Percentiles rank a stretch among this genome's conserved stretches.
Evolutionary conservation across 345 rosid genomes (phyloP).

Genomic region (Dipteronia sinensis): DNA sequence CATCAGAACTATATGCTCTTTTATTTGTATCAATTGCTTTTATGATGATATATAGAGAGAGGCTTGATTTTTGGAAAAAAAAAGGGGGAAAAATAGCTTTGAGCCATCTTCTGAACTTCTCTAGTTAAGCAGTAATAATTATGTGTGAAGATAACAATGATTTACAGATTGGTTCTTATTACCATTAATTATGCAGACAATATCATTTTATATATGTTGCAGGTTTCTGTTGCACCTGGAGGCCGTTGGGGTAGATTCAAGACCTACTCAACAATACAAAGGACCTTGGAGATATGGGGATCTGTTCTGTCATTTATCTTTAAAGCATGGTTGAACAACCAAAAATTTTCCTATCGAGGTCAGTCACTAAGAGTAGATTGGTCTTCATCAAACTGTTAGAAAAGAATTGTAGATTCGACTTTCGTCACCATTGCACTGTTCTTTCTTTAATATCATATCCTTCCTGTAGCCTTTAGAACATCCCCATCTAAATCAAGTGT

Average conservation of each 20-base stretch:
- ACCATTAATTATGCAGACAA: not conserved
- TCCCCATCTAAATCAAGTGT: not conserved
- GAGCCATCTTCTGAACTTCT: not conserved
- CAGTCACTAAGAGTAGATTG: slow-evolving; percentile 12
- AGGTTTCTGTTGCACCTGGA: slow-evolving; percentile 97
- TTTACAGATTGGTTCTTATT: not conserved
- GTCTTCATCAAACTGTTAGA: not conserved
- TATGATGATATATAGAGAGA: not conserved
- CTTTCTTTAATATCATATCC: not conserved
- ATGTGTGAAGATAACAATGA: not conserved
- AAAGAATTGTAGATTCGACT: not conserved
- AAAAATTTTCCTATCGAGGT: slow-evolving; percentile 91
- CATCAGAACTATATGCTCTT: not conserved
- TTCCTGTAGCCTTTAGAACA: not conserved
- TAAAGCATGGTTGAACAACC: slow-evolving; percentile 80
- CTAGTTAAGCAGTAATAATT: not conserved
- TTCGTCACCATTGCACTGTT: not conserved
- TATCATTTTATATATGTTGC: slow-evolving; percentile 21
- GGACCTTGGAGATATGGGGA: slow-evolving; percentile 98
- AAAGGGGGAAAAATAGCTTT: not conserved
- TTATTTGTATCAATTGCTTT: not conserved
- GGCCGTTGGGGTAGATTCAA: slow-evolving; percentile 98
- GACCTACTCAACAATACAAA: slow-evolving; percentile 89
- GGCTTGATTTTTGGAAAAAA: not conserved
- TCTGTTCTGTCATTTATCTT: slow-evolving; percentile 70